Base-by-base conservation (phyloP, 1,284 basidiomycete species). In the Phylloboletellus chloephorus region DNA sequence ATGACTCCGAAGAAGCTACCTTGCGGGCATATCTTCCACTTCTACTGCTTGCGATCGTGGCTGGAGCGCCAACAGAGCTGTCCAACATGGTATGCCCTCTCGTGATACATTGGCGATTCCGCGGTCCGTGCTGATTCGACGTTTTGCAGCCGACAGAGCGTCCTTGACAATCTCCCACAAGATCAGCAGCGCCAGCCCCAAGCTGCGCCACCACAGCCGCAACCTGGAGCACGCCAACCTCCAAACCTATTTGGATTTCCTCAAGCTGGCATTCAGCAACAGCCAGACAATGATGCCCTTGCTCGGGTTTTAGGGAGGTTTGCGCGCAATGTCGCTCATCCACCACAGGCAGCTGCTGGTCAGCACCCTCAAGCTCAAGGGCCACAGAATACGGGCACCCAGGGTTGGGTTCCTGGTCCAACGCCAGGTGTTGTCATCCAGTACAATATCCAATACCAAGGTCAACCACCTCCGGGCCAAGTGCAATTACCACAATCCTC, bases 21-120 rank as follows among this genome's bases (percentile, higher is more conserved):
- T 5, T 98, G 96, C 66, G 93, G 93, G 0, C 96, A 98, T 63
- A 83, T 98, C 33, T 98, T 99, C 72, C 96, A 98, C 66, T 96
- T 98, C 64, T 84, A 97, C 58, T 98, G 96, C 63, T 74, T 99
- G 37, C 77, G 92, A 32, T 94, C 91, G 21, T 99, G 96, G 96
- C 74, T 99, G 20, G 96, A 99, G 64, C 76, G 96, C 34, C 96
- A 99, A 63, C 85, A 88, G 58, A 88, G 80, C 56, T 98, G 95
- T 64, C 95, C 95, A 1, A 98, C 95, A 24, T 98, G 96, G 92
- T 94, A 46, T 62, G 79, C 5, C n/a, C 6, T 37, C 24, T 22
- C 22, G n/a, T 45, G 34, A 34, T 32, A 38, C 24, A 34, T 43
- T 44, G 22, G 39, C 16, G 29, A 44, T 47, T 44, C 25, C 2